phyloP scores from a whole-genome alignment of 768 basidiomycete genomes.

The Suillus occidentalis region DNA sequence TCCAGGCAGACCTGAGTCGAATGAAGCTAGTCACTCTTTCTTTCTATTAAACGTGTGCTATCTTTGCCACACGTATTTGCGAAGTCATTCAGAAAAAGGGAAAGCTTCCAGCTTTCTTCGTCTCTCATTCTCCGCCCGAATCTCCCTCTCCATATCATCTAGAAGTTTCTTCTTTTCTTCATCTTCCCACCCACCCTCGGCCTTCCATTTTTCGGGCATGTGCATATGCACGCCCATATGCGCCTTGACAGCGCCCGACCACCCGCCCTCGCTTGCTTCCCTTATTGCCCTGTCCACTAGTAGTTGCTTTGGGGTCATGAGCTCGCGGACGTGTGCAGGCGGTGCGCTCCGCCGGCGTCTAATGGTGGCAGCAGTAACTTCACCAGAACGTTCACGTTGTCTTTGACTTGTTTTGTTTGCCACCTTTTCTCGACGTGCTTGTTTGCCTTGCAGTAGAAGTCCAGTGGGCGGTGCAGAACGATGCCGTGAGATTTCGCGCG shows the following conservation, averaged over 20 bases:
- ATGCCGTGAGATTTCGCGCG: constrained; percentile 43
- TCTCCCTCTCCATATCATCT: constrained; percentile 24
- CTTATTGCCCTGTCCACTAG: constrained; percentile 50
- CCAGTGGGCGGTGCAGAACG: constrained; percentile 44
- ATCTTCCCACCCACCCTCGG: constrained; percentile 33
- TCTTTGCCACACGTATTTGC: neutral
- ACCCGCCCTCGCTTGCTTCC: constrained; percentile 65
- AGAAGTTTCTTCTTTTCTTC: constrained; percentile 19
- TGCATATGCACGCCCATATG: constrained; percentile 50
- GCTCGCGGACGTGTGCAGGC: constrained; percentile 58
- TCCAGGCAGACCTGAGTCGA: neutral
- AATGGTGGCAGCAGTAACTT: constrained; percentile 50
- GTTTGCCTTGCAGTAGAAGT: constrained; percentile 48
- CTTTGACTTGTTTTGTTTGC: constrained; percentile 64
- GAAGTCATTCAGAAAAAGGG: neutral
- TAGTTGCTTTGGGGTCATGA: constrained; percentile 50
- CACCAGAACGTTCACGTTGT: constrained; percentile 62
- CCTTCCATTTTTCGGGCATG: constrained; percentile 33
- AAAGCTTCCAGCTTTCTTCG: neutral
- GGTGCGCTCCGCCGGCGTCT: constrained; percentile 52
- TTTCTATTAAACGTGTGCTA: neutral
- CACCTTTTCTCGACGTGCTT: constrained; percentile 60
- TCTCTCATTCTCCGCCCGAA: constrained; percentile 33
- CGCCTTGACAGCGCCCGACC: constrained; percentile 64
- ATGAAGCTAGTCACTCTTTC: neutral